A percentile compares a stretch with the other conserved stretches of the same genome.
These are phyloP conservation scores for Ustilago loliicola DNA, from an alignment of 1,284 basidiomycete species.

Conservation along the genomic window DNA sequence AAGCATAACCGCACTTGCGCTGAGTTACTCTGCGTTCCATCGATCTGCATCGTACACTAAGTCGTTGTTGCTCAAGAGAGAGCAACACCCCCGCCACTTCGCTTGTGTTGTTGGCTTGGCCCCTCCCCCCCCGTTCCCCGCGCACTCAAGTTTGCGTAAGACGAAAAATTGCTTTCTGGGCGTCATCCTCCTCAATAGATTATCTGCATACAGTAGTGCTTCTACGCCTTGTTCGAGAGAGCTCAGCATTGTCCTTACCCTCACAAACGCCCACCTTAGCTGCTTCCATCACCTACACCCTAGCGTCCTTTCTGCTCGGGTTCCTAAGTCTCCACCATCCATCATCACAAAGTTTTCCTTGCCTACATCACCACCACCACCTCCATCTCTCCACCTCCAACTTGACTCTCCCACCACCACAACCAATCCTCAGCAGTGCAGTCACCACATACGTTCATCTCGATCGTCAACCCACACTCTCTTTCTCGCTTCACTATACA, in stretches of 20 bases:
- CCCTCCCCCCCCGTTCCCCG: background rate
- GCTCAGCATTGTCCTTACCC: background rate
- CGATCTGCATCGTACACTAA: background rate
- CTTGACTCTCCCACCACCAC: slow-evolving; percentile 6
- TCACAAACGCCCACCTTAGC: background rate
- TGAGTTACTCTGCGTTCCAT: no score
- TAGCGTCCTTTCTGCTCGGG: background rate
- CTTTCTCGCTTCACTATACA: slow-evolving; percentile 1
- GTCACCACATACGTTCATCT: no score
- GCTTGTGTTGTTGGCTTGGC: background rate
- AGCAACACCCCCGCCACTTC: background rate
- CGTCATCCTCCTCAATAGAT: background rate
- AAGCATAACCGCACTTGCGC: background rate
- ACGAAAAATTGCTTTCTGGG: slow-evolving; percentile 12
- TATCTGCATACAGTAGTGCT: slow-evolving; percentile 2
- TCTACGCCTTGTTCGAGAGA: slow-evolving; percentile 5
- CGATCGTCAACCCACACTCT: background rate
- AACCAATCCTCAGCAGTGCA: background rate
- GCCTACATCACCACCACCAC: slow-evolving; percentile 8
- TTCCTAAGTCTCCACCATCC: slow-evolving; percentile 7
- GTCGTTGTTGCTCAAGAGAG: background rate
- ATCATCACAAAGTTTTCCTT: background rate
- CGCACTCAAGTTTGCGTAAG: slow-evolving; percentile 8
- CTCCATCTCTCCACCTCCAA: background rate
- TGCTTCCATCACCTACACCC: slow-evolving; percentile 3